These are phyloP conservation scores for Penicillium concentricum DNA, from an alignment of 2,329 filamentous ascomycete genomes.

Conservation along the genomic window DNA sequence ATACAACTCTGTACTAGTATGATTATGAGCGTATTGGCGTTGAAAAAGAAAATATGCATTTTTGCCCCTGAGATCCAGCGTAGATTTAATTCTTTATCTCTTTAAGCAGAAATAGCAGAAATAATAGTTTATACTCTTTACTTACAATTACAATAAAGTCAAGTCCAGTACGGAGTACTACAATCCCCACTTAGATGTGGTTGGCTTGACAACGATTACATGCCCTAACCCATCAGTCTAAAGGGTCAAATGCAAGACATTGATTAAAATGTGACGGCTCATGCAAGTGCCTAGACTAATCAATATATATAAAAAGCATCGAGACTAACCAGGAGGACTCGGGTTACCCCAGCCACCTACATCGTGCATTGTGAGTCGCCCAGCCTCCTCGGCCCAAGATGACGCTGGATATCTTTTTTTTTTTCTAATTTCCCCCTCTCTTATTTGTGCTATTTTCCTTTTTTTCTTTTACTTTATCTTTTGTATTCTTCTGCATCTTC, in stretches of 20 bases:
- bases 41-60: neutral
- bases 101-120: neutral
- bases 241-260: slow-evolving; percentile 18
- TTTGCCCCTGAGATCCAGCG: neutral
- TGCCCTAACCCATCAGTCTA: neutral
- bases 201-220: slow-evolving; percentile 1
- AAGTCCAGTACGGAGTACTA: neutral
- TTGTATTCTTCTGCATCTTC: slow-evolving; percentile 8
- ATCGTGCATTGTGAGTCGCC: slow-evolving; percentile 26
- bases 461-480: slow-evolving; percentile 8
- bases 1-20: slow-evolving; percentile 3
- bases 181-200: slow-evolving; percentile 2
- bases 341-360: slow-evolving; percentile 33
- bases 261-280: slow-evolving; percentile 11
- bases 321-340: neutral
- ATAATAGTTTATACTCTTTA: neutral
- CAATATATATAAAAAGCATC: slow-evolving; percentile 2
- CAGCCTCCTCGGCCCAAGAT: slow-evolving; percentile 31
- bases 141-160: neutral
- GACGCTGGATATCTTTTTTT: slow-evolving; percentile 12
- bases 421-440: slow-evolving; percentile 5
- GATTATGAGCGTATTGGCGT: slow-evolving; percentile 6
- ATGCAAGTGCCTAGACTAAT: slow-evolving; percentile 8
- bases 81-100: neutral
- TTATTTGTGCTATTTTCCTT: slow-evolving; percentile 6